phyloP scores from a whole-genome alignment of 1,139 yeast species.

The Pichia sp. region DNA sequence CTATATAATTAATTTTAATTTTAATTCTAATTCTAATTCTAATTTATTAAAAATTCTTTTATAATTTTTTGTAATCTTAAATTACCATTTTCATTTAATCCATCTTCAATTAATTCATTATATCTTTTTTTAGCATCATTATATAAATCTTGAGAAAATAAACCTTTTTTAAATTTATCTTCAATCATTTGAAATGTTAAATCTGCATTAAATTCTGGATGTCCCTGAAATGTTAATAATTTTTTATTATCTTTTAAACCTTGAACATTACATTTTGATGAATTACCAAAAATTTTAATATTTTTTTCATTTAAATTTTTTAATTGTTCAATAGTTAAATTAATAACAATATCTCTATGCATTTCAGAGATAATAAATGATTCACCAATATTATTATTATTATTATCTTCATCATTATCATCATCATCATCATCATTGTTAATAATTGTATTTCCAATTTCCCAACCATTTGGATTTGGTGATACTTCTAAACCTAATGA shows the following conservation, averaged over 20 bases:
- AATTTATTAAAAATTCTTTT: not conserved
- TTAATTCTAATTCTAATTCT: too few relatives aligned
- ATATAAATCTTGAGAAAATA: constrained; percentile 8
- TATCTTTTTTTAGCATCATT: constrained; percentile 20
- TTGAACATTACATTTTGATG: constrained; percentile 53
- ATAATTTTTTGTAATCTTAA: constrained; percentile 9
- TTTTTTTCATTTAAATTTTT: constrained; percentile 21
- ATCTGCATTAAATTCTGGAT: constrained; percentile 66
- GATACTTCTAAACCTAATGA: constrained; percentile 58
- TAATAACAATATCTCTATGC: constrained; percentile 67
- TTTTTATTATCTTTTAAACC: constrained; percentile 46
- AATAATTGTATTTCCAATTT: constrained; percentile 56
- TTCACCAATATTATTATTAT: constrained; percentile 39
- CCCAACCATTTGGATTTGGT: constrained; percentile 65
- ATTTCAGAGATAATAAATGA: constrained; percentile 47
- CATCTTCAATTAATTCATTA: constrained; percentile 16
- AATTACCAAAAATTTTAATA: constrained; percentile 40
- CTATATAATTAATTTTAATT: not conserved
- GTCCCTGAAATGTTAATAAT: constrained; percentile 73
- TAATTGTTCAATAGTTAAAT: constrained; percentile 28
- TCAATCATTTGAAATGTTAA: constrained; percentile 31
- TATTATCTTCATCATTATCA: constrained; percentile 40
- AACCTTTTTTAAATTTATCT: constrained; percentile 19
- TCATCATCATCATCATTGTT: constrained; percentile 40
- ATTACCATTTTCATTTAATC: constrained; percentile 4